phyloP scores from a whole-genome alignment of 2,329 filamentous ascomycete genomes.

The Talaromyces sp. region DNA sequence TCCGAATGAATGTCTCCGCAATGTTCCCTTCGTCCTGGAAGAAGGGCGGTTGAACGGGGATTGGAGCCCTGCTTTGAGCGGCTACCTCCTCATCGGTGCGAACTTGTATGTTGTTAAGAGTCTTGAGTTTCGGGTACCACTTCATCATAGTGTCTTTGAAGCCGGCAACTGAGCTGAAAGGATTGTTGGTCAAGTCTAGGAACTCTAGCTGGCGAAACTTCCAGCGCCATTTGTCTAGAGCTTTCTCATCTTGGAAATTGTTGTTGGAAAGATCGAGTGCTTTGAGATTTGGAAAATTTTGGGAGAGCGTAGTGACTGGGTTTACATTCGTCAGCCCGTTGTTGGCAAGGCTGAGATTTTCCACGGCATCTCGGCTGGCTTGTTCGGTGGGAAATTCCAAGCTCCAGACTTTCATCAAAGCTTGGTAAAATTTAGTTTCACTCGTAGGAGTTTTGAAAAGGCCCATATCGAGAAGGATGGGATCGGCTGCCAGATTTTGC shows the following conservation, averaged over 20 bases:
- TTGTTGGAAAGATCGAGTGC: constrained; percentile 89
- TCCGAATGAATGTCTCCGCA: constrained; percentile 67
- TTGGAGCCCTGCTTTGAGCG: constrained; percentile 54
- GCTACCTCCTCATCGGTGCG: constrained; percentile 66
- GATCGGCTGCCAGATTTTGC: constrained; percentile 68
- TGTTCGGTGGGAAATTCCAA: constrained; percentile 65
- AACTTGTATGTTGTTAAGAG: constrained; percentile 69
- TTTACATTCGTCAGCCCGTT: constrained; percentile 71
- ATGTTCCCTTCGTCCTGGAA: constrained; percentile 71
- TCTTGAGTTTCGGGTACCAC: constrained; percentile 77
- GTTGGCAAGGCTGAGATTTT: constrained; percentile 73
- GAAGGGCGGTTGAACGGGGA: constrained; percentile 58
- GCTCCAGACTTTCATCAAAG: constrained; percentile 81
- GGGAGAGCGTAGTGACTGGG: constrained; percentile 68
- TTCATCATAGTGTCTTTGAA: constrained; percentile 65
- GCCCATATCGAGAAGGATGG: constrained; percentile 65
- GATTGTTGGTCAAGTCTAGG: constrained; percentile 71
- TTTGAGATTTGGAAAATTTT: constrained; percentile 76
- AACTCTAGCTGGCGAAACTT: constrained; percentile 76
- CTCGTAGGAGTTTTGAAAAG: constrained; percentile 68
- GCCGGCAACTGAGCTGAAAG: constrained; percentile 58
- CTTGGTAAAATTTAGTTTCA: constrained; percentile 83
- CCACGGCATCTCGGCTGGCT: constrained; percentile 70
- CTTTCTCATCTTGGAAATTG: constrained; percentile 62
- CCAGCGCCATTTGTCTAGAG: constrained; percentile 69